Base-by-base conservation (phyloP, 768 basidiomycete genomes). In the Rhodotorula toruloides region DNA sequence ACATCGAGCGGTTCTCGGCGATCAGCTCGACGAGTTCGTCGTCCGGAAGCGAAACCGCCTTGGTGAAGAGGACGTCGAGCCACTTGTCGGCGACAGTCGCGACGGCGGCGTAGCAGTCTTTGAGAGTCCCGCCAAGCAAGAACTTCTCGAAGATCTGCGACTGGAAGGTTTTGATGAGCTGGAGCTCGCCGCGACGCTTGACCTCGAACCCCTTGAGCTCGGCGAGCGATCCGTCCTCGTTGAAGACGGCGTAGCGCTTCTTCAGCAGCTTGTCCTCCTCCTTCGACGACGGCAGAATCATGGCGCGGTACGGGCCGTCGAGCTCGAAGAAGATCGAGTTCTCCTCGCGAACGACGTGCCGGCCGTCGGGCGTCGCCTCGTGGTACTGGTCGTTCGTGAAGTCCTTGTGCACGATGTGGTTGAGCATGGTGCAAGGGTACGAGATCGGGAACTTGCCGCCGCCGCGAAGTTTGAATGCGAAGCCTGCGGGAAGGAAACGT, bases 271-370 rank as follows among this genome's bases (percentile, higher is more conserved):
- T 99, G 77, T 98, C 96, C 77, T 99, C 96, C 78, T 99, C 96
- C 76, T 99, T 99, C 1, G 96, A 98, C 2, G 92, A 94, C 3
- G 96, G 96, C 19, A 99, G 83, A 73, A 98, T 97, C 96, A 99
- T 98, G 11, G 96, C 96, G 71, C 86, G 90, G 81, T 98, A 99
- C 2, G 96, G 96, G 3, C 96, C 96, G 73, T 99, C 94, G 65
- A 99, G 83, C 78, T 99, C 94, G 80, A 99, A 98, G 81, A 98
- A 99, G 78, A 99, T 99, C 22, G 91, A 94, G 79, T 99, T 98
- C 78, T 98, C 96, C 78, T 87, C 90, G 68, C 90, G 89, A 36
- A 98, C 79, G 27, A 62, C 80, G 78, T 96, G 97, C 67, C 87
- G 84, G 36, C 93, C 92, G 0, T 87, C 87, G 56, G 87, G 86